Base-by-base conservation (phyloP, 345 rosid genomes). In the Camelina sativa region DNA sequence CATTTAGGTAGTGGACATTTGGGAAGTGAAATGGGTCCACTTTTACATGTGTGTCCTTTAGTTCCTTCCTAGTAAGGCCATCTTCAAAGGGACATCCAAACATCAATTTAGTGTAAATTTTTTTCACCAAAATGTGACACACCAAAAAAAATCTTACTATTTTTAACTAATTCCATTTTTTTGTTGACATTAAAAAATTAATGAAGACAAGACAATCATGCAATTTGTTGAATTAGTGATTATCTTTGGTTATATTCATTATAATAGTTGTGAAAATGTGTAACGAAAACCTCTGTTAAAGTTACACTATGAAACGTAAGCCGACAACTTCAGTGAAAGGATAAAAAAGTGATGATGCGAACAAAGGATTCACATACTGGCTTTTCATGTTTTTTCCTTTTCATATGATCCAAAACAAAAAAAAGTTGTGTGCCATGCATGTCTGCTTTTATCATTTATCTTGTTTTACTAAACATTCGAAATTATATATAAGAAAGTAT, bases 281-380 rank as follows among this genome's bases (percentile, higher is more conserved):
- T 32, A 54, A 32, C 10, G 43, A 43, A 37, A 44, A 35, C 8
- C 17, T 54, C 3, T 44, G 30, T 65, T 22, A 8, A 58, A 9
- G 25, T 58, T 48, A 35, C 52, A 41, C 37, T 19, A 32, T 28
- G 11, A 52, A 62, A 54, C 35, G 52, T 11, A 69, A 76, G 52
- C 59, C 75, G 80, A 69, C 80, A 76, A 34, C 62, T 34, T 61
- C 35, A 30, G 41, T 62, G 80, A 76, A 69, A 53, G 70, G 75
- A 69, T 76, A 62, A 62, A 75, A 28, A 76, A 55, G 70, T 76
- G 75, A 62, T 37, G 30, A 53, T 68, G 69, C 63, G 63, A 41
- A 52, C 74, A 68, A 47, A 67, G 66, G 53, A 58, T 67, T 59
- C 73, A 74, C 73, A 60, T 67, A 37, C 37, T 60, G 79, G 60